Evolutionary conservation across 495 filamentous ascomycete genomes (phyloP).

Genomic region (Neurospora sp.): DNA sequence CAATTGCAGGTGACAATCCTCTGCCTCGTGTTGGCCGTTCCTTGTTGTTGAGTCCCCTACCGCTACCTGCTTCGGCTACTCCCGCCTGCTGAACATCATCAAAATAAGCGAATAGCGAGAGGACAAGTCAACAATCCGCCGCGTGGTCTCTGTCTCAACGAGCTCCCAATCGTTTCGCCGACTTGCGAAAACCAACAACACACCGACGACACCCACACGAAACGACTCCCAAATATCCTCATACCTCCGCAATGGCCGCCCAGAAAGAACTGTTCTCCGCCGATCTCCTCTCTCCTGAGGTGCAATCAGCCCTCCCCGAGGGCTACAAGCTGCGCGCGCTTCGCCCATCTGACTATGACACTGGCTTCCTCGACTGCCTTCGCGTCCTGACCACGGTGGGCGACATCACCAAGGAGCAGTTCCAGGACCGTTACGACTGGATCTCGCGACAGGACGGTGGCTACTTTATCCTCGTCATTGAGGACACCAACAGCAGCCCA

Average conservation of each 20-base stretch:
- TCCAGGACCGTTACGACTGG: slow-evolving; percentile 73
- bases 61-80: background rate
- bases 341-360: slow-evolving; percentile 63
- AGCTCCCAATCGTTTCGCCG: background rate
- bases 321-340: slow-evolving; percentile 79
- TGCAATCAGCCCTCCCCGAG: slow-evolving; percentile 60
- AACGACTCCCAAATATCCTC: background rate
- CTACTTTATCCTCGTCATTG: slow-evolving; percentile 79
- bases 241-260: slow-evolving; percentile 23
- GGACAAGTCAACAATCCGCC: background rate
- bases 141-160: background rate
- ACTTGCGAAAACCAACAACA: background rate
- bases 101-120: background rate
- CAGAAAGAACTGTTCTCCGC: slow-evolving; percentile 62
- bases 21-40: background rate
- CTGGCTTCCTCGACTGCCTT: slow-evolving; percentile 80
- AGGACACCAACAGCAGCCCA: slow-evolving; percentile 47
- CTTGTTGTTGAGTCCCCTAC: background rate
- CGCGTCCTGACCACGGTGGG: slow-evolving; percentile 89
- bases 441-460: slow-evolving; percentile 67
- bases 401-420: slow-evolving; percentile 66
- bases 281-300: slow-evolving; percentile 65
- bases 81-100: background rate
- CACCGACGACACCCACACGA: background rate
- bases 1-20: background rate